Conservation (phyloP, 768 basidiomycete species). For the Phlebiopsis flavidoalba region DNA sequence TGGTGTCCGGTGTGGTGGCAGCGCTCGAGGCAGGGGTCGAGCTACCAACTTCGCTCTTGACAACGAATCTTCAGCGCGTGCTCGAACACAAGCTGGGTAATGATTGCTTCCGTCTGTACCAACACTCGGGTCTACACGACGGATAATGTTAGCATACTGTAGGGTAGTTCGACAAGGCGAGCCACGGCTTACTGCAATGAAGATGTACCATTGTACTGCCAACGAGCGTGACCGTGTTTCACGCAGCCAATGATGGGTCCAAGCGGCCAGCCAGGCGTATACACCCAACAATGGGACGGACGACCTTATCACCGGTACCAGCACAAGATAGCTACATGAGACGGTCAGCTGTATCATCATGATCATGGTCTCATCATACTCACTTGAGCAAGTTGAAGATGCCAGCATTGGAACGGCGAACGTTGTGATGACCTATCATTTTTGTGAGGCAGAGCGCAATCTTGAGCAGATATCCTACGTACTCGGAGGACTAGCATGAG, state of each 20-base stretch:
- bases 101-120: conserved; percentile 26
- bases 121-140: conserved; percentile 9
- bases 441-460: background rate
- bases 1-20: conserved; percentile 22
- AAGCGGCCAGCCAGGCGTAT: conserved; percentile 24
- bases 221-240: too few relatives aligned
- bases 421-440: conserved; percentile 13
- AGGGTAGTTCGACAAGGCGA: background rate
- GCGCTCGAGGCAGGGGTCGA: conserved; percentile 12
- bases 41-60: conserved; percentile 21
- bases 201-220: conserved; percentile 36
- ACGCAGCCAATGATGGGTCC: conserved; percentile 31
- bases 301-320: conserved; percentile 26
- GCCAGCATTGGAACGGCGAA: conserved; percentile 21
- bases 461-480: background rate
- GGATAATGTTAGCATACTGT: background rate
- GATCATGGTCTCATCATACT: background rate
- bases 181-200: conserved; percentile 23
- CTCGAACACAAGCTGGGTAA: conserved; percentile 50
- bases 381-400: conserved; percentile 37
- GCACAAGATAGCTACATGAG: conserved; percentile 30
- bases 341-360: background rate
- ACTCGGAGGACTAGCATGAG: conserved; percentile 15
- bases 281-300: conserved; percentile 54
- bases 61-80: conserved; percentile 58